These are phyloP conservation scores for Dipodascus albidus DNA, from an alignment of 805 yeast genomes.

Conservation along the genomic window DNA sequence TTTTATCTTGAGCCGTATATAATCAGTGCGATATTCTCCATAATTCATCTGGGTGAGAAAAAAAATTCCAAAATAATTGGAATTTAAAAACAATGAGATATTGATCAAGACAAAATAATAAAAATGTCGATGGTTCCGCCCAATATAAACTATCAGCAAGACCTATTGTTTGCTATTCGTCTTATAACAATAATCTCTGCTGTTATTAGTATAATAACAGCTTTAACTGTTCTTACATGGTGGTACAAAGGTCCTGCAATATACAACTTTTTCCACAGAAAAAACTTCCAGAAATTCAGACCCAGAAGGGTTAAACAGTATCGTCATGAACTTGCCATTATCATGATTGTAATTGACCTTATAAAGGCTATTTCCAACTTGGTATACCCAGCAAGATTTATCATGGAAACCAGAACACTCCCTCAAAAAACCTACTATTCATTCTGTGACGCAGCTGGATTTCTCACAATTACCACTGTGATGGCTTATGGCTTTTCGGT, in stretches of 20 bases:
- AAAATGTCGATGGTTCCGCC: not conserved
- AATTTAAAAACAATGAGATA: not conserved
- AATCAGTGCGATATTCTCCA: too few species aligned
- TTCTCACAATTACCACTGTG: constrained; percentile 65
- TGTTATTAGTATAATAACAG: not conserved
- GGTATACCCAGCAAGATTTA: constrained; percentile 39
- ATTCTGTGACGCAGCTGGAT: constrained; percentile 60
- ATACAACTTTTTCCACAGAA: not conserved
- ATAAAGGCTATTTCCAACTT: constrained; percentile 56
- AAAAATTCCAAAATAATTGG: too few species aligned
- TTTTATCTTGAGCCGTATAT: too few species aligned
- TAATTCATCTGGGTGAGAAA: too few species aligned
- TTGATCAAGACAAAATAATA: too few species aligned
- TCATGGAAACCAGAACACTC: not conserved
- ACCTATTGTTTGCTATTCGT: not conserved
- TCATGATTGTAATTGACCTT: constrained; percentile 57
- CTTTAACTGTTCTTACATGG: not conserved
- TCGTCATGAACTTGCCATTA: constrained; percentile 43
- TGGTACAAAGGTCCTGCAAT: not conserved
- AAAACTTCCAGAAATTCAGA: not conserved
- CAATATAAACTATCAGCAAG: not conserved
- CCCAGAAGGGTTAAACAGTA: constrained; percentile 5
- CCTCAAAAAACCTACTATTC: constrained; percentile 31
- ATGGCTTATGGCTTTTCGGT: constrained; percentile 82
- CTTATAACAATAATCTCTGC: not conserved